These are phyloP conservation scores for Wickerhamiella spandovensis DNA, from an alignment of 805 yeast genomes.

Conservation along the genomic window DNA sequence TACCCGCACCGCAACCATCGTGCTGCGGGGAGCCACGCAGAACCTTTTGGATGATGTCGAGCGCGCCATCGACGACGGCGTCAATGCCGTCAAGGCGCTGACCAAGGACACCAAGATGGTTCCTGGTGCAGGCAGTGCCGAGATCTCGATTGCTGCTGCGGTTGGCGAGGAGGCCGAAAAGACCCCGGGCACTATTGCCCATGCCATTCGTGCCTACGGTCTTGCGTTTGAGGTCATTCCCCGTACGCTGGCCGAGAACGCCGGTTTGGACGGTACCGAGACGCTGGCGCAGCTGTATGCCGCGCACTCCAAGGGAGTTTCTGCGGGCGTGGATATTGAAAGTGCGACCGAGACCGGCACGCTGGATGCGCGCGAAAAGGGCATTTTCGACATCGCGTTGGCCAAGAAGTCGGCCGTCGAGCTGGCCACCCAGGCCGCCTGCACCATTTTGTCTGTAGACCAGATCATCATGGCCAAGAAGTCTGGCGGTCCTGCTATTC, in stretches of 20 bases:
- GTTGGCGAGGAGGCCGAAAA: constrained; percentile 78
- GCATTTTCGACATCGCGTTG: constrained; percentile 66
- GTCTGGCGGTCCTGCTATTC: constrained; percentile 95
- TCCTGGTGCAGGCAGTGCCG: constrained; percentile 95
- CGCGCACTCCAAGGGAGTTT: constrained; percentile 49
- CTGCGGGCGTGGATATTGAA: constrained; percentile 65
- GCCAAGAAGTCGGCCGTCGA: constrained; percentile 78
- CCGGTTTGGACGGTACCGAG: constrained; percentile 84
- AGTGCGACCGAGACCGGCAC: constrained; percentile 50
- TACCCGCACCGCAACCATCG: constrained; percentile 83
- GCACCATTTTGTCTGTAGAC: constrained; percentile 80
- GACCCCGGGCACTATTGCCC: constrained; percentile 84
- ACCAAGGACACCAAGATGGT: constrained; percentile 68
- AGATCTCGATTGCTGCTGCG: constrained; percentile 70
- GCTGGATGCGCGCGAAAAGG: constrained; percentile 52
- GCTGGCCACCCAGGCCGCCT: constrained; percentile 92
- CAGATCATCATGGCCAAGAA: constrained; percentile 98
- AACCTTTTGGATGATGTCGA: constrained; percentile 88
- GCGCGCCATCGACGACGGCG: constrained; percentile 96
- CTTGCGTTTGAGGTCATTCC: constrained; percentile 92
- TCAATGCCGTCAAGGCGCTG: constrained; percentile 77
- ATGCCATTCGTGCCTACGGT: constrained; percentile 89
- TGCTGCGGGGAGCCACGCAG: constrained; percentile 92
- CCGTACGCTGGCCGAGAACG: constrained; percentile 81
- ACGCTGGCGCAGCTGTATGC: constrained; percentile 82